Evolutionary conservation across 1,284 basidiomycete genomes (phyloP).

Genomic region (Porphyrellus sp.): DNA sequence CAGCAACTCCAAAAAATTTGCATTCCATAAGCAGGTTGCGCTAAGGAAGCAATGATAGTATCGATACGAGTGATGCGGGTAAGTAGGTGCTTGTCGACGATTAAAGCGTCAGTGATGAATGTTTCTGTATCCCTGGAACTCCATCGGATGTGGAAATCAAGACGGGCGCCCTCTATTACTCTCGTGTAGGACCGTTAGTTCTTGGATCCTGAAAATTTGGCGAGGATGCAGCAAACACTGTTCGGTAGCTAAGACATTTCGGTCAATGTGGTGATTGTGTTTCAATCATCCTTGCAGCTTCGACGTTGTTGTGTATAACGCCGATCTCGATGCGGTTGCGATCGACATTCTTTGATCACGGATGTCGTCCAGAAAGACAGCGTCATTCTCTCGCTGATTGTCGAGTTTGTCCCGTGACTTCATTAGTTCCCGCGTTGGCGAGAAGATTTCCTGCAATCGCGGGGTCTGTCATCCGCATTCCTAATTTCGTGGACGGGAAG

Average conservation of each 20-base stretch:
- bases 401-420: constrained; percentile 5
- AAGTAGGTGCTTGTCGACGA: constrained; percentile 16
- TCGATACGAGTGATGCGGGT: too few species aligned
- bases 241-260: constrained; percentile 16
- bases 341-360: constrained; percentile 16
- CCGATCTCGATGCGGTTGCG: constrained; percentile 24
- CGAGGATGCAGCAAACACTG: constrained; percentile 1
- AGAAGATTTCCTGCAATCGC: constrained; percentile 12
- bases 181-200: constrained; percentile 17
- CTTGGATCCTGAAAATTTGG: constrained; percentile 21
- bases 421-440: neutral
- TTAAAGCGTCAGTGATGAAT: constrained; percentile 23
- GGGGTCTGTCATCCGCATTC: constrained; percentile 9
- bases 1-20: too few species aligned
- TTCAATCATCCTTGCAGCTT: constrained; percentile 9
- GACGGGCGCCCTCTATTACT: constrained; percentile 15
- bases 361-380: constrained; percentile 23
- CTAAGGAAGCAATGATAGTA: too few species aligned
- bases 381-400: constrained; percentile 20
- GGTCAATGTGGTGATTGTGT: too few species aligned
- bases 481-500: constrained; percentile 12
- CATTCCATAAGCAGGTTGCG: too few species aligned
- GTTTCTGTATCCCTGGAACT: constrained; percentile 22
- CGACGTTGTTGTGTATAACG: constrained; percentile 18
- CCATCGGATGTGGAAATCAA: constrained; percentile 26